A percentile compares a stretch with the other conserved stretches of the same genome.
Conservation (phyloP, 2,329 filamentous ascomycete species). For the Ceratocystis colombiana region DNA sequence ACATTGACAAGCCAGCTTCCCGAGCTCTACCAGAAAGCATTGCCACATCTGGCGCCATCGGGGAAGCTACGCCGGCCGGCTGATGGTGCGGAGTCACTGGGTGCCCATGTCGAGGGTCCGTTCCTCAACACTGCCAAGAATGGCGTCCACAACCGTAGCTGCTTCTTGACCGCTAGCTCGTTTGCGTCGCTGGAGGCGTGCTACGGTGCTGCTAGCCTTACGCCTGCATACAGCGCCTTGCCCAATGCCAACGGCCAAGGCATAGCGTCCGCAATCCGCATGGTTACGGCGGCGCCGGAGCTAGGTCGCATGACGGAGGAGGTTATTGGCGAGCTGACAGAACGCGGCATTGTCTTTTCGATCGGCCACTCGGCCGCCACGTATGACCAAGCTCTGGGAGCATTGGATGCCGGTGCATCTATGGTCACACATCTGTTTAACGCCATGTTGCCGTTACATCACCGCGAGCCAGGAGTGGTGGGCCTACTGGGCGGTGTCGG, state of each 20-base stretch:
- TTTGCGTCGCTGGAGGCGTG: conserved; percentile 57
- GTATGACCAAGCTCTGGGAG: conserved; percentile 66
- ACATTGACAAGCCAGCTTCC: conserved; percentile 71
- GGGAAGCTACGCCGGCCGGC: conserved; percentile 47
- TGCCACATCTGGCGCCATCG: conserved; percentile 69
- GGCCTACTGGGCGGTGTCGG: conserved; percentile 49
- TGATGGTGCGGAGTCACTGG: conserved; percentile 75
- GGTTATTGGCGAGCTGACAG: conserved; percentile 56
- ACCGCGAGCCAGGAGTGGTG: conserved; percentile 85
- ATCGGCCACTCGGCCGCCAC: conserved; percentile 82
- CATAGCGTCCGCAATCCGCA: conserved; percentile 48
- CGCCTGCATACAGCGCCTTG: conserved; percentile 30
- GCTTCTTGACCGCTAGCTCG: conserved; percentile 54
- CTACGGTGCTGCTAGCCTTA: conserved; percentile 64
- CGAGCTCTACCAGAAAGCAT: conserved; percentile 71
- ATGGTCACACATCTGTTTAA: conserved; percentile 96
- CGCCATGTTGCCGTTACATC: conserved; percentile 80
- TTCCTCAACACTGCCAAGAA: conserved; percentile 78
- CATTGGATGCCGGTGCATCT: conserved; percentile 62
- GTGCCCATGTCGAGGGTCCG: conserved; percentile 83
- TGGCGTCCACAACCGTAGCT: conserved; percentile 68
- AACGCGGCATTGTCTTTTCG: conserved; percentile 61
- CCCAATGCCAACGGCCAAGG: conserved; percentile 25
- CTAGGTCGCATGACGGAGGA: conserved; percentile 56
- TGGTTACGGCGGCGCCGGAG: conserved; percentile 83